Conservation (phyloP, 2,329 filamentous ascomycete species). For the Verticillium nubilum region DNA sequence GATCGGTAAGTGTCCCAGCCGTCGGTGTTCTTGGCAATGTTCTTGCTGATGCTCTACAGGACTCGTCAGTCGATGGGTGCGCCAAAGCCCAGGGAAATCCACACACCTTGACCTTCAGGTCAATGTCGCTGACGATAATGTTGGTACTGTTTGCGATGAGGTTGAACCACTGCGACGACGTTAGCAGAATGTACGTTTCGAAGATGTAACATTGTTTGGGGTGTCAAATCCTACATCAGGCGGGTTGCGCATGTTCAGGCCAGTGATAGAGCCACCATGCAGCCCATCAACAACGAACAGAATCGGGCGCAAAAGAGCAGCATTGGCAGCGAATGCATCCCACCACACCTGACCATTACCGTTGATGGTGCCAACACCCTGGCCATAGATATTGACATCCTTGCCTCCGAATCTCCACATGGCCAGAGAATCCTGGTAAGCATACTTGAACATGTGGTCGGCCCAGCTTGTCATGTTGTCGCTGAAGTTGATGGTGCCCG, state of each 20-base stretch:
- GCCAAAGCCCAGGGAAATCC: neutral
- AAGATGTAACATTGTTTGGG: too few relatives aligned
- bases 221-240: constrained; percentile 20
- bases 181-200: neutral
- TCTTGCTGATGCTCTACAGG: neutral
- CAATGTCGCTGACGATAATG: constrained; percentile 57
- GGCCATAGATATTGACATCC: constrained; percentile 59
- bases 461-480: constrained; percentile 67
- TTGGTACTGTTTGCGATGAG: constrained; percentile 61
- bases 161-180: constrained; percentile 32
- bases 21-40: constrained; percentile 52
- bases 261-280: constrained; percentile 49
- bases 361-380: constrained; percentile 35
- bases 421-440: constrained; percentile 57
- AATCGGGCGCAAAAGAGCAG: constrained; percentile 51
- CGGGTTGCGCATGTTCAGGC: constrained; percentile 57
- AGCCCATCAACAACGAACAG: constrained; percentile 51
- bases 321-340: constrained; percentile 49
- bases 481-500: constrained; percentile 55
- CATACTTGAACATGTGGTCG: constrained; percentile 55
- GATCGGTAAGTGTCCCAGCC: constrained; percentile 60
- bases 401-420: constrained; percentile 25
- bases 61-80: neutral
- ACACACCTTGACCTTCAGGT: constrained; percentile 30
- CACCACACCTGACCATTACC: constrained; percentile 63